Conservation (phyloP, 2,329 filamentous ascomycete species). For the Arthrobotrys sphaeroides region DNA sequence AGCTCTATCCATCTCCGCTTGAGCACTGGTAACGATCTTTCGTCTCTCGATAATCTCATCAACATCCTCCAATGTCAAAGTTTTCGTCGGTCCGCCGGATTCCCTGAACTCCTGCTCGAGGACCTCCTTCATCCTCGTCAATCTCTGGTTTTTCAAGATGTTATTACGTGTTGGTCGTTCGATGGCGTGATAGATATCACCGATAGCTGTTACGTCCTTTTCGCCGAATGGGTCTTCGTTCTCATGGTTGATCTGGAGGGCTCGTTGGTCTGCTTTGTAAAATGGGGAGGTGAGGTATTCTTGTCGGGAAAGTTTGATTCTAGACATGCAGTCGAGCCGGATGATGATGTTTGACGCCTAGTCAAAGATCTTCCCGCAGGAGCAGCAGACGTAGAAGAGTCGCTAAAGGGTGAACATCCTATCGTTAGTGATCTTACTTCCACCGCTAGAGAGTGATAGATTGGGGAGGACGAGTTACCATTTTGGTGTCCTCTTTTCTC, state of each 20-base stretch:
- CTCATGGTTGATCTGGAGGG: neutral
- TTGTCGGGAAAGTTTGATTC: conserved; percentile 35
- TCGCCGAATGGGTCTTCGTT: conserved; percentile 21
- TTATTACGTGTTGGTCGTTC: conserved; percentile 15
- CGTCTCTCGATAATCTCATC: neutral
- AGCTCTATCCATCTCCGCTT: neutral
- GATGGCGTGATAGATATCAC: conserved; percentile 1
- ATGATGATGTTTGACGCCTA: conserved; percentile 53
- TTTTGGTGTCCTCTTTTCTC: conserved; percentile 94
- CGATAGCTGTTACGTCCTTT: neutral
- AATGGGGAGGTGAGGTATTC: conserved; percentile 37
- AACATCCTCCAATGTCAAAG: neutral
- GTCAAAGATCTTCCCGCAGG: conserved; percentile 82
- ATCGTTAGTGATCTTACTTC: too few relatives aligned
- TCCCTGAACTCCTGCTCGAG: conserved; percentile 2
- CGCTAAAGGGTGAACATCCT: conserved; percentile 69
- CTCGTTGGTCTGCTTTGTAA: conserved; percentile 18
- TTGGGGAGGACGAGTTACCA: conserved; percentile 70
- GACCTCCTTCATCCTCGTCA: neutral
- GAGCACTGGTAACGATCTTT: neutral
- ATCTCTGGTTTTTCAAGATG: conserved; percentile 12
- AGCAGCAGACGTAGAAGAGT: conserved; percentile 93
- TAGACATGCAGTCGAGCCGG: conserved; percentile 49
- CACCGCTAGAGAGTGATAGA: too few relatives aligned
- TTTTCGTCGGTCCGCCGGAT: neutral